Evolutionary conservation across 768 basidiomycete genomes (phyloP).

Genomic region (Mycena rebaudengoi): DNA sequence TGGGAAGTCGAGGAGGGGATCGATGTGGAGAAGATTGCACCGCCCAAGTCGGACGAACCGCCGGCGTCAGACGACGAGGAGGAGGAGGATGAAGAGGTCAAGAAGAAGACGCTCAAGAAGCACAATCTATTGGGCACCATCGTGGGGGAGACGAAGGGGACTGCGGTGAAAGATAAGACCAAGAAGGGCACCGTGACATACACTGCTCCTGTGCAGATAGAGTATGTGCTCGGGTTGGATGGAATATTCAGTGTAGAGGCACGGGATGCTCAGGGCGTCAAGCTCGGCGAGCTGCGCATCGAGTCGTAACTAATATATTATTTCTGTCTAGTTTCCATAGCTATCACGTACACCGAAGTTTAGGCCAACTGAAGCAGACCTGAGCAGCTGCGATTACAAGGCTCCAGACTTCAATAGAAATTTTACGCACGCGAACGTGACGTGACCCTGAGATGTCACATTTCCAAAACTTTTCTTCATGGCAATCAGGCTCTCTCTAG

Average conservation of each 20-base stretch:
- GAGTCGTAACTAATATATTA: conserved; percentile 3
- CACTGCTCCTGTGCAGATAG: conserved; percentile 60
- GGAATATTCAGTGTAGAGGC: conserved; percentile 49
- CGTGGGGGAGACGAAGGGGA: conserved; percentile 51
- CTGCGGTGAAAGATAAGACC: conserved; percentile 48
- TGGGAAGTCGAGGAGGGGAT: conserved; percentile 82
- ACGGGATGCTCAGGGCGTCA: conserved; percentile 37
- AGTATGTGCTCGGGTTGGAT: conserved; percentile 46
- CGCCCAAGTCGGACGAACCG: conserved; percentile 48
- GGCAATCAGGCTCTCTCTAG: conserved; percentile 59
- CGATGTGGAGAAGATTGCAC: conserved; percentile 65
- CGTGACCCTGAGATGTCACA: background rate
- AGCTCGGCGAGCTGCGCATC: conserved; percentile 23
- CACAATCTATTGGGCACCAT: conserved; percentile 57
- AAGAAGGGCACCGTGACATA: conserved; percentile 56
- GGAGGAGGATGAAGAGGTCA: conserved; percentile 68
- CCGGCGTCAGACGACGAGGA: conserved; percentile 60
- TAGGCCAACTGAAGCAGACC: too few species aligned
- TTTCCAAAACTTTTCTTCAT: conserved; percentile 12
- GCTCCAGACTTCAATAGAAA: too few species aligned
- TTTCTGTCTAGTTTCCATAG: background rate
- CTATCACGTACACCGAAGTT: too few species aligned
- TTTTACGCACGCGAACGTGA: background rate
- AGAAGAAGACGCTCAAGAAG: conserved; percentile 68
- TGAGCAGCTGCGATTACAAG: too few species aligned